Evolutionary conservation across 2,329 filamentous ascomycete genomes (phyloP).

Genomic region (Septoria linicola): DNA sequence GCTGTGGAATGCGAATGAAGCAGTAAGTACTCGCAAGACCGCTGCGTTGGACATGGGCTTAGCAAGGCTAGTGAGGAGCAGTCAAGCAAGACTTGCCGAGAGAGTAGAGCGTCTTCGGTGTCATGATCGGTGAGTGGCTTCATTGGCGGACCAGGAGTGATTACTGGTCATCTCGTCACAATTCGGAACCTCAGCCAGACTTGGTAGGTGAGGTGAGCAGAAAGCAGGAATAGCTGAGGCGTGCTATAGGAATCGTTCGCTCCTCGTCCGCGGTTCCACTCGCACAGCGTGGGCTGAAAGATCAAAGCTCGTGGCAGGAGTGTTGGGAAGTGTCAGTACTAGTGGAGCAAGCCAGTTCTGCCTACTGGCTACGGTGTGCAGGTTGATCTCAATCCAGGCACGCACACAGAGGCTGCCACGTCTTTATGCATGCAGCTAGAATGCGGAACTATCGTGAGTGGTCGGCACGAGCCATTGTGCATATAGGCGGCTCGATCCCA

Average conservation of each 20-base stretch:
- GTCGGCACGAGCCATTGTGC: slow-evolving; percentile 24
- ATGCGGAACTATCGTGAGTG: slow-evolving; percentile 22
- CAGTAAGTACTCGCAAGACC: slow-evolving; percentile 16
- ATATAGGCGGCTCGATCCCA: slow-evolving; percentile 9
- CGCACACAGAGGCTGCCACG: slow-evolving; percentile 35
- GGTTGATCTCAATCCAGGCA: slow-evolving; percentile 22
- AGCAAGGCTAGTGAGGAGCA: slow-evolving; percentile 14
- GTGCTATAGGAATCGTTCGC: slow-evolving; percentile 20
- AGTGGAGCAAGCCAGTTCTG: slow-evolving; percentile 22
- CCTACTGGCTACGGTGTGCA: slow-evolving; percentile 27
- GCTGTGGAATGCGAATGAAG: slow-evolving; percentile 2
- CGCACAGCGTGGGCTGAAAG: slow-evolving; percentile 7
- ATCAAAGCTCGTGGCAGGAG: slow-evolving; percentile 16
- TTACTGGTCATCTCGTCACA: slow-evolving; percentile 14
- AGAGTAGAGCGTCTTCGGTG: slow-evolving; percentile 13
- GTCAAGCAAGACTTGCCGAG: slow-evolving; percentile 7
- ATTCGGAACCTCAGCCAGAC: slow-evolving; percentile 17
- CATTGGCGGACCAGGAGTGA: slow-evolving; percentile 24
- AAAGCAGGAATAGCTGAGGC: slow-evolving; percentile 27
- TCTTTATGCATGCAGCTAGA: slow-evolving; percentile 30
- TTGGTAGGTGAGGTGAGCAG: slow-evolving; percentile 15
- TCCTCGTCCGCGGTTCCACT: slow-evolving; percentile 21
- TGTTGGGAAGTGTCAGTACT: slow-evolving; percentile 16
- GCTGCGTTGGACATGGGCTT: slow-evolving; percentile 8
- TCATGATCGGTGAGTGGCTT: slow-evolving; percentile 23